These are phyloP conservation scores for Glutinoglossum americanum DNA, from an alignment of 495 filamentous ascomycete genomes.

Conservation along the genomic window DNA sequence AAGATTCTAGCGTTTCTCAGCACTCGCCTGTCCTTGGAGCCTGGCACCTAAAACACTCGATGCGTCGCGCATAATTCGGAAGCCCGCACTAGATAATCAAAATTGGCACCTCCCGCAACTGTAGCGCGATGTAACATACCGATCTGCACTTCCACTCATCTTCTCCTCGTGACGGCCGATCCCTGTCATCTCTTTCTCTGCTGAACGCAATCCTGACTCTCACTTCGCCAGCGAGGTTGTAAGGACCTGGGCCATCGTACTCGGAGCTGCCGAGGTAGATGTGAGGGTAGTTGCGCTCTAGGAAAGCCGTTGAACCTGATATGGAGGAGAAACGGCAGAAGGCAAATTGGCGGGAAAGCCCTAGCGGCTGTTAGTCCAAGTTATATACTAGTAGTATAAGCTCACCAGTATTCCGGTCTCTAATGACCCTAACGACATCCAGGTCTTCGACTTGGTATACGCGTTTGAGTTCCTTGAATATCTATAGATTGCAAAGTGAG, in stretches of 20 bases:
- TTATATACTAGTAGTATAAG: background rate
- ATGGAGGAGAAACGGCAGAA: conserved; percentile 44
- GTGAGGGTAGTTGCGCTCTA: conserved; percentile 41
- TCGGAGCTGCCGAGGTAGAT: conserved; percentile 24
- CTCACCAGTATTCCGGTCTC: conserved; percentile 42
- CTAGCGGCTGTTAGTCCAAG: conserved; percentile 15
- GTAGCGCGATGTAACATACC: conserved; percentile 34
- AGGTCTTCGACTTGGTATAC: conserved; percentile 34
- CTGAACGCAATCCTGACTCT: conserved; percentile 37
- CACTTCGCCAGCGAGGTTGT: conserved; percentile 26
- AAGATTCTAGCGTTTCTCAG: background rate
- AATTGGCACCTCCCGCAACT: too few relatives aligned
- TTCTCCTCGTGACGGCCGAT: conserved; percentile 27
- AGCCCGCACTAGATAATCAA: conserved; percentile 36
- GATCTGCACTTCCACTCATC: conserved; percentile 61
- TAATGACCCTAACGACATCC: conserved; percentile 43
- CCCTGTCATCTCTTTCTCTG: conserved; percentile 33
- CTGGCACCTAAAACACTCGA: conserved; percentile 56
- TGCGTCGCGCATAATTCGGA: conserved; percentile 47
- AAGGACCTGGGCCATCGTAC: conserved; percentile 1
- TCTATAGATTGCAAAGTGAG: conserved; percentile 25
- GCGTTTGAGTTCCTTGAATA: conserved; percentile 36
- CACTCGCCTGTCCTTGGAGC: conserved; percentile 43
- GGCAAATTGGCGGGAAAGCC: conserved; percentile 38
- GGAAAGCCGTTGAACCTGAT: conserved; percentile 37